phyloP scores from a whole-genome alignment of 2,329 filamentous ascomycete genomes.

The Fusarium sp. region DNA sequence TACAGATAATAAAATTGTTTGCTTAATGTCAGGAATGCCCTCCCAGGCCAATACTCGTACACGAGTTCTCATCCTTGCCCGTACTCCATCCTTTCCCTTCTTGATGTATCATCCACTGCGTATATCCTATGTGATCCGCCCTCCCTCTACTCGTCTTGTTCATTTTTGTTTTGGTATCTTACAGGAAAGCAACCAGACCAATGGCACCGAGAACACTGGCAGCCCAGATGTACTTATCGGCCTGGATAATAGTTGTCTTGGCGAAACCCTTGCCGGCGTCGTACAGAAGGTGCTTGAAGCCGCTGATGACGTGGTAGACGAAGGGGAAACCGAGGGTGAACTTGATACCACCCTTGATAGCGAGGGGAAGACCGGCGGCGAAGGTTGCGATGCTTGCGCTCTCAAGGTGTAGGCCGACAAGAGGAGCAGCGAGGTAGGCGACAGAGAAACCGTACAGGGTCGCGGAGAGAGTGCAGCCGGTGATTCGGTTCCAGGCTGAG shows the following conservation, averaged over 20 bases:
- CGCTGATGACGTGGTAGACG: constrained; percentile 67
- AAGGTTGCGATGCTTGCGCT: constrained; percentile 68
- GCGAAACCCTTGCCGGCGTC: constrained; percentile 64
- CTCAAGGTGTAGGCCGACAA: constrained; percentile 74
- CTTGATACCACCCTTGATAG: constrained; percentile 68
- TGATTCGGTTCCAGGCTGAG: constrained; percentile 82
- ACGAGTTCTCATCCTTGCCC: constrained; percentile 20
- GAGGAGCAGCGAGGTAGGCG: constrained; percentile 83
- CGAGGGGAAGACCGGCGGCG: constrained; percentile 68
- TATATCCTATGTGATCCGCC: no score
- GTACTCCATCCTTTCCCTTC: constrained; percentile 16
- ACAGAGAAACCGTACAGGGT: constrained; percentile 82
- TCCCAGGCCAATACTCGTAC: constrained; percentile 37
- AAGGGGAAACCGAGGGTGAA: constrained; percentile 69
- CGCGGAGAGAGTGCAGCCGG: constrained; percentile 78
- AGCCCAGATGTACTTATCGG: constrained; percentile 61
- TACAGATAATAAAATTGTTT: constrained; percentile 40
- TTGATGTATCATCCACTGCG: constrained; percentile 30
- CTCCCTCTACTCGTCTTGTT: neutral
- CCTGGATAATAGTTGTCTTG: constrained; percentile 58
- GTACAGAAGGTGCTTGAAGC: constrained; percentile 64
- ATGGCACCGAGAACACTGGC: constrained; percentile 56
- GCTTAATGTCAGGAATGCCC: constrained; percentile 39
- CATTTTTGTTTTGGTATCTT: constrained; percentile 37
- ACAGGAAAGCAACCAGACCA: constrained; percentile 62